Evolutionary conservation across 2,329 filamentous ascomycete genomes (phyloP).

Genomic region (Penicillium hordei): DNA sequence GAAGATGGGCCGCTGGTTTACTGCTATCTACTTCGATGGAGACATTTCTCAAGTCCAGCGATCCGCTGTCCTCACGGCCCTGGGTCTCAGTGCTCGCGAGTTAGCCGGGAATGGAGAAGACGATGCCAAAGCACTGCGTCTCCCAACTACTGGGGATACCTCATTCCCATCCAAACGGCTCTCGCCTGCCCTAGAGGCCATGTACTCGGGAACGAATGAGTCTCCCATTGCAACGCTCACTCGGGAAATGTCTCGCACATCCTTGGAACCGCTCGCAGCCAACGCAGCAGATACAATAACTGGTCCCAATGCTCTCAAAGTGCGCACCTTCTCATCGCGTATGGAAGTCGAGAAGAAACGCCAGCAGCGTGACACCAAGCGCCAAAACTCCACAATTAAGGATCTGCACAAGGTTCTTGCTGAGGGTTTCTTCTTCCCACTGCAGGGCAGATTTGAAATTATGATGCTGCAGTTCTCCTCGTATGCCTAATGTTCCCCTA

Average conservation of each 20-base stretch:
- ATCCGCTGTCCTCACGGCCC: conserved; percentile 73
- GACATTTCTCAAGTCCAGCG: conserved; percentile 88
- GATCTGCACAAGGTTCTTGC: conserved; percentile 74
- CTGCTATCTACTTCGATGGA: conserved; percentile 81
- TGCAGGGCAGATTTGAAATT: conserved; percentile 76
- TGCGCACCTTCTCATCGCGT: conserved; percentile 82
- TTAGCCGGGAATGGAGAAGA: conserved; percentile 71
- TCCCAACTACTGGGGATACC: conserved; percentile 37
- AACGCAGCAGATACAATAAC: conserved; percentile 75
- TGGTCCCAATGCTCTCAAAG: conserved; percentile 81
- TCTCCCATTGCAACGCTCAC: conserved; percentile 68
- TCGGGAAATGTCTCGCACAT: conserved; percentile 64
- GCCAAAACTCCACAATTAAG: conserved; percentile 66
- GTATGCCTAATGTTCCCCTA: conserved; percentile 31
- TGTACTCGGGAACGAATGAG: conserved; percentile 57
- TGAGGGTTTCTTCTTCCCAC: conserved; percentile 78
- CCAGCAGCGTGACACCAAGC: conserved; percentile 42
- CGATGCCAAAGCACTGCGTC: conserved; percentile 43
- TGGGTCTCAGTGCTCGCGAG: conserved; percentile 81
- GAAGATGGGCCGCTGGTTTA: conserved; percentile 80
- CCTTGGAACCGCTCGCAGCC: conserved; percentile 79
- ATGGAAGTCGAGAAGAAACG: conserved; percentile 63
- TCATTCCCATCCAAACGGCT: conserved; percentile 80
- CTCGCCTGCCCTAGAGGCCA: conserved; percentile 68
- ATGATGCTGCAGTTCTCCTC: conserved; percentile 55